Percentiles rank a stretch among this genome's conserved stretches.
Evolutionary conservation across 805 yeast genomes (phyloP).

Genomic region (Barnettozyma vustinii): DNA sequence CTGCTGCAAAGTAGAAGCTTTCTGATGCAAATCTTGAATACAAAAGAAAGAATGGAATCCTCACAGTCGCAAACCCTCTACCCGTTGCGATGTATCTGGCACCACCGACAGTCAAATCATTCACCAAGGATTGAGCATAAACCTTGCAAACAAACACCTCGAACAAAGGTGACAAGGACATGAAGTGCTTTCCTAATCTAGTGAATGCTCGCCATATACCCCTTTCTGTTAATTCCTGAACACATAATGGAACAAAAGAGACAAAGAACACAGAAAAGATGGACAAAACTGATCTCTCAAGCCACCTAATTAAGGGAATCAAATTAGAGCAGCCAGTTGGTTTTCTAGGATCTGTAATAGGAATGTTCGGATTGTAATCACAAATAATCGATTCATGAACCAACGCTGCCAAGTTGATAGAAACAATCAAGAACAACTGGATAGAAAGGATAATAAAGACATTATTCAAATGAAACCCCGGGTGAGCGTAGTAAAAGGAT

Average conservation of each 20-base stretch:
- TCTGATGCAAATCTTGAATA: slow-evolving; percentile 67
- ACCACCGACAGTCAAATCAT: slow-evolving; percentile 71
- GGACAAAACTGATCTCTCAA: slow-evolving; percentile 65
- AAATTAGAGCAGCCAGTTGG: slow-evolving; percentile 73
- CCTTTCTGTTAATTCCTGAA: slow-evolving; percentile 72
- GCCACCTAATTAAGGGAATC: slow-evolving; percentile 69
- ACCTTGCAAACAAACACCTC: slow-evolving; percentile 77
- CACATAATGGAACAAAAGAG: slow-evolving; percentile 68
- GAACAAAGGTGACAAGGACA: slow-evolving; percentile 69
- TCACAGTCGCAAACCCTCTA: slow-evolving; percentile 72
- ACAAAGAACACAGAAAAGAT: slow-evolving; percentile 70
- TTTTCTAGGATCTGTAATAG: slow-evolving; percentile 53
- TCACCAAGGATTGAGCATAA: slow-evolving; percentile 63
- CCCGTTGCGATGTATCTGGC: slow-evolving; percentile 82
- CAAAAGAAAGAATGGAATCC: slow-evolving; percentile 59
- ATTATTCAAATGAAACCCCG: slow-evolving; percentile 80
- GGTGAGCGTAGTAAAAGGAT: slow-evolving; percentile 80
- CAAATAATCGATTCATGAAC: slow-evolving; percentile 59
- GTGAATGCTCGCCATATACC: slow-evolving; percentile 67
- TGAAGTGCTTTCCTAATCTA: slow-evolving; percentile 59
- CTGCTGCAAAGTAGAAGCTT: slow-evolving; percentile 59
- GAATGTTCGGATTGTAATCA: slow-evolving; percentile 49
- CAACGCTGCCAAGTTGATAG: slow-evolving; percentile 58
- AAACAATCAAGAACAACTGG: slow-evolving; percentile 52
- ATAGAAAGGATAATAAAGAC: slow-evolving; percentile 67